Percentiles rank a stretch among this genome's conserved stretches.
phyloP scores from a whole-genome alignment of 139 green algal species.

The Medakamo hakoo region DNA sequence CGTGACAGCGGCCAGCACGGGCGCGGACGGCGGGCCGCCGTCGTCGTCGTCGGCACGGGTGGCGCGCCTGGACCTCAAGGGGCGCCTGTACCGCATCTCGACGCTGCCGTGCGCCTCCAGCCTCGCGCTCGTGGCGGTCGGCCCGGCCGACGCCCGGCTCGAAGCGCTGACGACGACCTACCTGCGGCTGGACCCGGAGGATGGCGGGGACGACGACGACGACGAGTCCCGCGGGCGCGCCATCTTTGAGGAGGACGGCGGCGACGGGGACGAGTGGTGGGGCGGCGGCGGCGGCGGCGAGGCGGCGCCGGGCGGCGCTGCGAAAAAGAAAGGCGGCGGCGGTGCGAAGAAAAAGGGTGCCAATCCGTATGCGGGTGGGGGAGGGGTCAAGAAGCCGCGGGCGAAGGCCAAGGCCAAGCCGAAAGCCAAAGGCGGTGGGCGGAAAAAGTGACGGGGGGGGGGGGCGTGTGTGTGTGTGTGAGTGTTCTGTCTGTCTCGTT shows the following conservation, averaged over 20 bases:
- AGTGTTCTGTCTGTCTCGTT: no score
- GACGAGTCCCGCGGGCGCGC: no score
- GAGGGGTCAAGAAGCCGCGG: no score
- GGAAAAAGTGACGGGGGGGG: no score
- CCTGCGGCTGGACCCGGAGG: neutral
- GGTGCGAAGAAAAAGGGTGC: neutral
- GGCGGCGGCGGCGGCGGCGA: no score
- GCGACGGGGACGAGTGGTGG: no score
- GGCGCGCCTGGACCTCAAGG: neutral
- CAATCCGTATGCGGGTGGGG: no score
- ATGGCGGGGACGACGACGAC: neutral
- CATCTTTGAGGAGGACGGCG: neutral
- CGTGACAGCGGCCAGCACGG: neutral
- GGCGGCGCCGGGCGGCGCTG: neutral
- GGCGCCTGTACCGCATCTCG: neutral
- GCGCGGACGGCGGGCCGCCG: neutral
- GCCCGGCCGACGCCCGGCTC: neutral
- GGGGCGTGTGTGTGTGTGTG: no score
- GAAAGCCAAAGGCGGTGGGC: no score
- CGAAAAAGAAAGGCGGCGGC: neutral
- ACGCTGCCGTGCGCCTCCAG: neutral
- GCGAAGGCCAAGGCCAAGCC: no score
- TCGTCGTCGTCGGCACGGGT: no score
- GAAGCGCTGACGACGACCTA: neutral
- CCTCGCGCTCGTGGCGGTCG: neutral